Conservation (phyloP, 805 yeast genomes). For the Starmerella vitae region DNA sequence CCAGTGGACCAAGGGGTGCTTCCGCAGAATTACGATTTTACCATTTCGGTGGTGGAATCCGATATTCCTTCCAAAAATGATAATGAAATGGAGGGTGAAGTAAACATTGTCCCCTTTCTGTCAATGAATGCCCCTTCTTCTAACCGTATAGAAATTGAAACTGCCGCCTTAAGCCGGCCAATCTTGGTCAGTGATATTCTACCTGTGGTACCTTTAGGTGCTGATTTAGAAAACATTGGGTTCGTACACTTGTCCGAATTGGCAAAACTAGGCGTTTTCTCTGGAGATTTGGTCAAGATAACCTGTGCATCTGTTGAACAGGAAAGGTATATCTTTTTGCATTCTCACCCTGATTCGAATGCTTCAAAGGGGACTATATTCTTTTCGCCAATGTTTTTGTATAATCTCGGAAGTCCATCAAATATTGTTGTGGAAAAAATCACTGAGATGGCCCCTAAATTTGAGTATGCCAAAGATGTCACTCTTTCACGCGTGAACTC, state of each 20-base stretch:
- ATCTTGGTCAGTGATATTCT: slow-evolving; percentile 9
- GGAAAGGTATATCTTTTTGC: neutral
- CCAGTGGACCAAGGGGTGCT: slow-evolving; percentile 61
- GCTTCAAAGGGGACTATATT: slow-evolving; percentile 30
- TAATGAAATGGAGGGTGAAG: neutral
- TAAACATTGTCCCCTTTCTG: slow-evolving; percentile 9
- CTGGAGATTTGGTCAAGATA: slow-evolving; percentile 47
- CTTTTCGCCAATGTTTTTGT: slow-evolving; percentile 48
- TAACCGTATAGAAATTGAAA: slow-evolving; percentile 1
- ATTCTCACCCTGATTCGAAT: neutral
- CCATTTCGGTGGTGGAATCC: slow-evolving; percentile 21
- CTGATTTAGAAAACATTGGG: slow-evolving; percentile 36
- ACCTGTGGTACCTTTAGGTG: slow-evolving; percentile 23
- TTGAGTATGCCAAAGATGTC: slow-evolving; percentile 46
- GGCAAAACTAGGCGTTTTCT: slow-evolving; percentile 45
- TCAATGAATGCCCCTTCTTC: neutral
- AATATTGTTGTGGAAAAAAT: slow-evolving; percentile 16
- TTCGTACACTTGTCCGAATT: slow-evolving; percentile 39
- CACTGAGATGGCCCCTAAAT: slow-evolving; percentile 4
- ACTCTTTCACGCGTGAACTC: slow-evolving; percentile 56
- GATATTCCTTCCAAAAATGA: neutral
- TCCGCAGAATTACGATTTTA: slow-evolving; percentile 28
- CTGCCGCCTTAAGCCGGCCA: slow-evolving; percentile 8
- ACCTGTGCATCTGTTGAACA: slow-evolving; percentile 4
- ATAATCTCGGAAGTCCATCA: slow-evolving; percentile 35